Conservation (phyloP, 2,329 filamentous ascomycete genomes). For the Grosmannia penicillata region DNA sequence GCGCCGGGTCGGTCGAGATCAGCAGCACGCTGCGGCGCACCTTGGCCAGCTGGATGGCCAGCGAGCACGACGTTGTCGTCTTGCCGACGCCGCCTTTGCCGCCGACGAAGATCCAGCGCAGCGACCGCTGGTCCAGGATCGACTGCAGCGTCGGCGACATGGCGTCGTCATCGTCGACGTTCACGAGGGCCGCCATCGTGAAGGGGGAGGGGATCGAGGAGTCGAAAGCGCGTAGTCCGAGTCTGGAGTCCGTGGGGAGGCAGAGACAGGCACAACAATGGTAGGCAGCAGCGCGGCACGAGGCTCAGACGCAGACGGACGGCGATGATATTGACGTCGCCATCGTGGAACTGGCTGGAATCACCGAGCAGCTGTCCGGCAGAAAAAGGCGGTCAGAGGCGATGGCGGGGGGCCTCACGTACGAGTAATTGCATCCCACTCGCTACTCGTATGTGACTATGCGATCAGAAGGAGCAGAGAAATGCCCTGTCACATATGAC, state of each 20-base stretch:
- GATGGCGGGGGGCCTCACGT: too few species aligned
- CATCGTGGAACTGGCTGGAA: conserved; percentile 1
- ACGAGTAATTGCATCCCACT: too few species aligned
- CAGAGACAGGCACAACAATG: too few species aligned
- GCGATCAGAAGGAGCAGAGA: too few species aligned
- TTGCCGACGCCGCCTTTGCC: conserved; percentile 98
- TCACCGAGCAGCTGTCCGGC: background rate
- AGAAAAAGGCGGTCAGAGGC: too few species aligned
- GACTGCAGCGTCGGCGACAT: conserved; percentile 89
- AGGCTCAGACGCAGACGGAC: too few species aligned
- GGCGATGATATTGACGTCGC: too few species aligned
- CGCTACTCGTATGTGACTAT: too few species aligned
- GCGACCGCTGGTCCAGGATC: conserved; percentile 84
- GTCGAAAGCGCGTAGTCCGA: background rate
- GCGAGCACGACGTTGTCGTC: conserved; percentile 97
- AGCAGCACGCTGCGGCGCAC: conserved; percentile 90
- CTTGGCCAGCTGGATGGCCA: conserved; percentile 93
- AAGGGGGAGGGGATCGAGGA: background rate
- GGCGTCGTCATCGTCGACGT: conserved; percentile 50
- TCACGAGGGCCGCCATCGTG: conserved; percentile 22
- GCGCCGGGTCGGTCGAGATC: conserved; percentile 95
- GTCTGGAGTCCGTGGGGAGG: too few species aligned
- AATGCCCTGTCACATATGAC: too few species aligned
- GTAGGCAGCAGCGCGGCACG: background rate
- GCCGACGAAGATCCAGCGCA: conserved; percentile 98